A percentile compares a stretch with the other conserved stretches of the same genome.
Conservation (phyloP, 2,329 filamentous ascomycete species). For the Arachnomyces sp. region DNA sequence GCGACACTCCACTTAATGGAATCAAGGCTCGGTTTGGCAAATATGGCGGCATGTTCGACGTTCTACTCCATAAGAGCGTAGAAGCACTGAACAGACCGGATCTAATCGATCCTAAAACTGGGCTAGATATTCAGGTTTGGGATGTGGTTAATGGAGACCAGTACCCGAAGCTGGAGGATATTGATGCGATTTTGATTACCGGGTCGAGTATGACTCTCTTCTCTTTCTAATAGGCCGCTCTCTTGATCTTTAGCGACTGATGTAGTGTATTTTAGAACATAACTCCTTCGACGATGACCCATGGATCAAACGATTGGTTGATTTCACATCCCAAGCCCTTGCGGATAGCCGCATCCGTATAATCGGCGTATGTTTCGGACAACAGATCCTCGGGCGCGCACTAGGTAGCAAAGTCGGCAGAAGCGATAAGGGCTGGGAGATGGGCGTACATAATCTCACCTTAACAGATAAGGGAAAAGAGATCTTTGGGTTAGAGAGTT, state of each 20-base stretch:
- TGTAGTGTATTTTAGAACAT: constrained; percentile 45
- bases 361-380: constrained; percentile 81
- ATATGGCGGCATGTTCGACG: constrained; percentile 65
- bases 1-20: constrained; percentile 65
- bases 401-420: constrained; percentile 60
- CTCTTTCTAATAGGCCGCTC: constrained; percentile 1
- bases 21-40: constrained; percentile 59
- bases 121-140: constrained; percentile 56
- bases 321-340: constrained; percentile 57
- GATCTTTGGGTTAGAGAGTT: constrained; percentile 59
- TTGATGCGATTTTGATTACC: constrained; percentile 78
- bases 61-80: constrained; percentile 51
- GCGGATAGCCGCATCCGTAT: constrained; percentile 59
- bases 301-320: constrained; percentile 70
- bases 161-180: constrained; percentile 64
- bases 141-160: constrained; percentile 61
- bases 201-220: constrained; percentile 53
- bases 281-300: constrained; percentile 65
- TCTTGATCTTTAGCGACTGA: constrained; percentile 1
- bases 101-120: constrained; percentile 26
- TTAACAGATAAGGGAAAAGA: constrained; percentile 63
- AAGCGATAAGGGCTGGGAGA: constrained; percentile 69
- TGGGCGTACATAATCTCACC: constrained; percentile 63
- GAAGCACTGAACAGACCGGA: constrained; percentile 34
- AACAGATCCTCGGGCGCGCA: constrained; percentile 74